These are phyloP conservation scores for Tulasnella sp. DNA, from an alignment of 768 basidiomycete species.

Conservation along the genomic window DNA sequence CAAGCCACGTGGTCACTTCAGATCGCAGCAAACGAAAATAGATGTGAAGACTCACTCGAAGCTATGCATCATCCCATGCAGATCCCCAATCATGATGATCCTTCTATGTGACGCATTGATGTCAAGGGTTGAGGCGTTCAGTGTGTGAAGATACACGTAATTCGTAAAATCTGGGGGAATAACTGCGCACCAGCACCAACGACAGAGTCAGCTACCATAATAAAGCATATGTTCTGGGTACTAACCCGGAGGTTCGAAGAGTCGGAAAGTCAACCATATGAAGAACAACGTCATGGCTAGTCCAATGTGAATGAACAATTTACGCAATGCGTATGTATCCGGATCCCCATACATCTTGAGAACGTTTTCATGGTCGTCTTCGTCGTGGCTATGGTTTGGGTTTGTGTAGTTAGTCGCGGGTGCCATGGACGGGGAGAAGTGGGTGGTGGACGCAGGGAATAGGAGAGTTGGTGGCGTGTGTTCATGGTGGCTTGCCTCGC, in stretches of 20 bases:
- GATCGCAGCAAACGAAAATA: not conserved
- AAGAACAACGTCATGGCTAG: not conserved
- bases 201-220: not conserved
- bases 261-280: not conserved
- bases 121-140: constrained; percentile 21
- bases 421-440: no score
- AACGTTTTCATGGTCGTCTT: not conserved
- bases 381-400: not conserved
- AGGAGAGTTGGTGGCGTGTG: no score
- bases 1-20: not conserved
- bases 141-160: constrained; percentile 25
- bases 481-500: no score
- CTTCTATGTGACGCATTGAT: constrained; percentile 29
- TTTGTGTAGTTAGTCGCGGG: not conserved
- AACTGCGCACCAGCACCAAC: not conserved
- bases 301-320: not conserved
- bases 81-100: constrained; percentile 71
- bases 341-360: not conserved
- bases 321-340: not conserved
- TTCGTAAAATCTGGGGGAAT: constrained; percentile 24
- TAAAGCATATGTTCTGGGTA: not conserved
- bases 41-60: constrained; percentile 38
- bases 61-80: constrained; percentile 70
- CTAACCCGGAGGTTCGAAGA: not conserved
- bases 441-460: no score